A percentile compares a stretch with the other conserved stretches of the same genome.
These are phyloP conservation scores for Zygoascus sp. DNA, from an alignment of 1,139 yeast genomes.

Conservation along the genomic window DNA sequence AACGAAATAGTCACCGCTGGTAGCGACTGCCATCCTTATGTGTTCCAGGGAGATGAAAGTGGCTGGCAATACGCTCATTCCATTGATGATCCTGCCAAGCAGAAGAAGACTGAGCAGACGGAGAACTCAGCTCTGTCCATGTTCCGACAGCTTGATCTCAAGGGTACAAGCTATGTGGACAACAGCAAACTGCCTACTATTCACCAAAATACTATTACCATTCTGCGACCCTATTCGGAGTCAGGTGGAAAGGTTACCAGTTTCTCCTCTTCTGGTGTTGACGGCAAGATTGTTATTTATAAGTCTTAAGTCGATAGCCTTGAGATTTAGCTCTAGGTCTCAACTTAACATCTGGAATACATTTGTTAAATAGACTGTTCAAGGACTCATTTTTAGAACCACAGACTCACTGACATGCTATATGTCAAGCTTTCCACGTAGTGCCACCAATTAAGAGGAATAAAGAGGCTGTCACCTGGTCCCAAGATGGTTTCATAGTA, in stretches of 20 bases:
- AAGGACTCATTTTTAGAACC: conserved; percentile 22
- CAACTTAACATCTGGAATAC: neutral
- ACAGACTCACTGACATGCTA: conserved; percentile 27
- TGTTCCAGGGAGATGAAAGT: conserved; percentile 63
- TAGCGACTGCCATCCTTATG: conserved; percentile 85
- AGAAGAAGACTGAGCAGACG: conserved; percentile 46
- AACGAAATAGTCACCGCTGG: conserved; percentile 80
- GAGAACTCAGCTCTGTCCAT: conserved; percentile 87
- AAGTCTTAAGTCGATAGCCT: conserved; percentile 20
- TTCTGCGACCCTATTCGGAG: conserved; percentile 48
- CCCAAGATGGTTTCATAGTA: conserved; percentile 23
- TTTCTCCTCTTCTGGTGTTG: conserved; percentile 76
- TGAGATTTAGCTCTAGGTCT: neutral
- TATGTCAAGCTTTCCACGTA: conserved; percentile 23
- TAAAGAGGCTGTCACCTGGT: conserved; percentile 29
- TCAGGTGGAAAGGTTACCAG: conserved; percentile 43
- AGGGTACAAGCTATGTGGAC: conserved; percentile 60
- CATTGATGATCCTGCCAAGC: conserved; percentile 55
- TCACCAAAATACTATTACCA: conserved; percentile 87
- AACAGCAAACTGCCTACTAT: conserved; percentile 62
- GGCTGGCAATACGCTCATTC: conserved; percentile 67
- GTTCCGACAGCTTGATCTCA: conserved; percentile 93
- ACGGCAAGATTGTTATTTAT: conserved; percentile 80
- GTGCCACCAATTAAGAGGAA: conserved; percentile 32
- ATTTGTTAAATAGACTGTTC: no score